Base-by-base conservation (phyloP, 106 monocot genomes). In the Narthecium ossifragum region DNA sequence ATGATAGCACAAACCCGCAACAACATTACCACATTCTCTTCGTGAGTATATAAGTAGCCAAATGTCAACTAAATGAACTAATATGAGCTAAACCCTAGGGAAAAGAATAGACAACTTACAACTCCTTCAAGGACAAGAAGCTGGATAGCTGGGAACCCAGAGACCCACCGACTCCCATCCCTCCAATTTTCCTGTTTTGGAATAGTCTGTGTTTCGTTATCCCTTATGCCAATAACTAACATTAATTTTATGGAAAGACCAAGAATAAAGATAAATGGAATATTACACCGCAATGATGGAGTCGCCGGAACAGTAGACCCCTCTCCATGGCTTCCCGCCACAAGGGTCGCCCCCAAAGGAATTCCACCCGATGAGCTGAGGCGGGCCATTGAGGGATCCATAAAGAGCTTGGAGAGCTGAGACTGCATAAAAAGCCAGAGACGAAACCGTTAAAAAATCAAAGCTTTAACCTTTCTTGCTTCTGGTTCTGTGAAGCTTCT, bases 261-360 rank as follows among this genome's bases (percentile, higher is more conserved):
- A 48, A 46, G 32, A 17, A 23, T 13, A 17, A 59, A n/a, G 4
- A 38, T 23, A 22, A n/a, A 15, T 41, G 17, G 47, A 50, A 31
- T 8, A 60, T 53, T 77, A 85, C 85, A 86, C 64, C 32, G 80
- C 62, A 43, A 58, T 27, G 27, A 86, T 64, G 26, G 85, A 80
- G n/a, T 47, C 17, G 12, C 55, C 65, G 26, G 53, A 46, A 62
- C 85, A 86, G 37, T 24, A 18, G 61, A 86, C 67, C 14, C 85
- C 85, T n/a, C 8, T 24, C 85, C 85, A 86, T 27, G 27, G 54
- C 11, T 60, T 51, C 38, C 26, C 54, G 9, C 80, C 77, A 22
- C 85, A 85, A 17, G 85, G 85, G 15, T 85, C 85, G 26, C 72
- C 76, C 7, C 59, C 72, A 10, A 36, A 43, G 14, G 14, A 33